Conservation (phyloP, 2,329 filamentous ascomycete genomes). For the Fusarium sacchari region DNA sequence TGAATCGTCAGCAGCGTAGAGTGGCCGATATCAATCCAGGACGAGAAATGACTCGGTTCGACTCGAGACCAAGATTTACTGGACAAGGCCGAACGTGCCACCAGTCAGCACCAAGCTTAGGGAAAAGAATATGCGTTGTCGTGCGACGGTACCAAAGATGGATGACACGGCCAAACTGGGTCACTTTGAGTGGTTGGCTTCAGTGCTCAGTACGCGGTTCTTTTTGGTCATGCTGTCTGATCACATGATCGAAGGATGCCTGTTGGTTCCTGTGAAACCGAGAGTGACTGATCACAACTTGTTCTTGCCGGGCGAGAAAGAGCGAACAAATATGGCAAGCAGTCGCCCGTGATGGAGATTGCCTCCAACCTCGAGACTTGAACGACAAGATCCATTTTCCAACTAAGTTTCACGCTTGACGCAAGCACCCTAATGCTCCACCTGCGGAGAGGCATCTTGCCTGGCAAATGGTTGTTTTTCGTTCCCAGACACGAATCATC, state of each 20-base stretch:
- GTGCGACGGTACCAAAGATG: constrained; percentile 31
- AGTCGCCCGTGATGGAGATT: constrained; percentile 15
- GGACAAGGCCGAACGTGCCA: constrained; percentile 10
- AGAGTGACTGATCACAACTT: constrained; percentile 35
- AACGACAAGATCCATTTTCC: constrained; percentile 9
- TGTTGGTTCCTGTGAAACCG: constrained; percentile 24
- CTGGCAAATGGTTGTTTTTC: constrained; percentile 1
- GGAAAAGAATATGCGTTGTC: constrained; percentile 17
- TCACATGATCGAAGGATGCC: constrained; percentile 41
- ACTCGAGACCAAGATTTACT: constrained; percentile 4
- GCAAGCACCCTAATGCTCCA: constrained; percentile 17
- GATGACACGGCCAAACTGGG: constrained; percentile 36
- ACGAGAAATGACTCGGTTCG: neutral
- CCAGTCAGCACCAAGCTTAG: constrained; percentile 3
- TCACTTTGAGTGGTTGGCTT: constrained; percentile 27
- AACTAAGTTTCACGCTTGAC: constrained; percentile 22
- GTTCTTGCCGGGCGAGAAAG: constrained; percentile 11
- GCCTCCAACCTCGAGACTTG: constrained; percentile 2
- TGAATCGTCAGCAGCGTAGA: constrained; percentile 17
- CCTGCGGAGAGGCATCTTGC: constrained; percentile 1
- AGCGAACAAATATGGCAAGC: constrained; percentile 7
- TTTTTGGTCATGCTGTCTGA: constrained; percentile 27
- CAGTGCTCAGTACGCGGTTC: neutral
- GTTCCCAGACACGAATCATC: neutral
- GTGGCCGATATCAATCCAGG: constrained; percentile 15